A percentile compares a stretch with the other conserved stretches of the same genome.
These are phyloP conservation scores for Camelina laxa DNA, from an alignment of 345 rosid species.

Conservation along the genomic window DNA sequence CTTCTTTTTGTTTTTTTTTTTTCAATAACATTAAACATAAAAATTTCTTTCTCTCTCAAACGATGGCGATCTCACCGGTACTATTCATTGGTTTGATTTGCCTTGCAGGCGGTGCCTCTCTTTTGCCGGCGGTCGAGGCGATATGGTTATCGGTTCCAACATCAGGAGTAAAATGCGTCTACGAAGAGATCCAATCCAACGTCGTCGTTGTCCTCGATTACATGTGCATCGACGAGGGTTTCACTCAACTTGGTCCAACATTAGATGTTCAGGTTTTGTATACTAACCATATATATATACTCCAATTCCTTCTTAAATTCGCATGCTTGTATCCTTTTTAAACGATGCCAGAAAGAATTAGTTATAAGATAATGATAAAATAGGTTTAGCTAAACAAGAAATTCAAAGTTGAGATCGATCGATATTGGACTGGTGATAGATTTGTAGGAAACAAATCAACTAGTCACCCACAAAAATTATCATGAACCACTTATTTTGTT, in stretches of 20 bases:
- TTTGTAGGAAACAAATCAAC: not conserved
- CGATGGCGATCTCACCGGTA: constrained; percentile 33
- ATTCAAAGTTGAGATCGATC: not conserved
- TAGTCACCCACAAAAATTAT: not conserved
- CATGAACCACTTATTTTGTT: not conserved
- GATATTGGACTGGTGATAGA: not conserved
- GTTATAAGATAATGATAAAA: not conserved
- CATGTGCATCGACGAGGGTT: constrained; percentile 27
- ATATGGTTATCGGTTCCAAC: constrained; percentile 43
- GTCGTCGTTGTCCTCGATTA: constrained; percentile 35
- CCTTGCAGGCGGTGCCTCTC: constrained; percentile 22
- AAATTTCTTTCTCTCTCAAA: constrained; percentile 10
- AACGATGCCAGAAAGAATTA: not conserved
- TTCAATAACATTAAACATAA: not conserved
- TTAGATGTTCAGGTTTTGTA: constrained; percentile 37
- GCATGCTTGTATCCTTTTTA: not conserved
- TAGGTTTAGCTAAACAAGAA: constrained; percentile 5
- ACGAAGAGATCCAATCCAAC: constrained; percentile 36
- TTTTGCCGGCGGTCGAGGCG: constrained; percentile 21
- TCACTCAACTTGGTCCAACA: constrained; percentile 37
- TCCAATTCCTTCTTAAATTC: not conserved
- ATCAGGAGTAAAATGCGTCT: constrained; percentile 29
- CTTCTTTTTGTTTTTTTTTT: not conserved
- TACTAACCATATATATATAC: not conserved
- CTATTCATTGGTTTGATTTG: constrained; percentile 33